A percentile compares a stretch with the other conserved stretches of the same genome.
Evolutionary conservation across 2,329 filamentous ascomycete species (phyloP).

Genomic region (Amesomyces nigricolor): DNA sequence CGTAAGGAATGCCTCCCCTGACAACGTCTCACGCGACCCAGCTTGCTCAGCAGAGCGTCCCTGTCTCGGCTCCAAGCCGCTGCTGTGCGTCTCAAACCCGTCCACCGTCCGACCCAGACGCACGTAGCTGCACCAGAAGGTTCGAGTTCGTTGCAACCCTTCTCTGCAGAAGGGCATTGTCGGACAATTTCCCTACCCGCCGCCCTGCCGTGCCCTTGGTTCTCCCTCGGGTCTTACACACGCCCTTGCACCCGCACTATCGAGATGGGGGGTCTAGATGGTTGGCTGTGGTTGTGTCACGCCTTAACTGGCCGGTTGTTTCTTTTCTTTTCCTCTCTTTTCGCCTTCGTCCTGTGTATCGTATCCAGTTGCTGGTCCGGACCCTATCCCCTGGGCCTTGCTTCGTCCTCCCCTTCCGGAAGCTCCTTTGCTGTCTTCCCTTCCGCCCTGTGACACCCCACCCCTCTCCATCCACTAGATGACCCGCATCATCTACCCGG

Average conservation of each 20-base stretch:
- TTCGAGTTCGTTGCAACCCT: constrained; percentile 5
- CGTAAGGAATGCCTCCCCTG: no score
- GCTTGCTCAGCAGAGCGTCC: neutral
- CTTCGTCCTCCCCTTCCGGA: neutral
- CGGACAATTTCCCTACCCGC: constrained; percentile 7
- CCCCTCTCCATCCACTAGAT: neutral
- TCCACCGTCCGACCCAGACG: neutral
- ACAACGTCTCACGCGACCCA: neutral
- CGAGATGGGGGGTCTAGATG: constrained; percentile 7
- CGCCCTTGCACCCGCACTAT: constrained; percentile 12
- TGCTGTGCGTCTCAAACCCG: neutral
- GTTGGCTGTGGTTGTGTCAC: neutral
- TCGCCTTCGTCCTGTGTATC: no score
- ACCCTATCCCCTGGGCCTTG: neutral
- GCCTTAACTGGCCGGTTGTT: neutral
- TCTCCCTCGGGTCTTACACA: constrained; percentile 5
- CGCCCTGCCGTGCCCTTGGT: neutral
- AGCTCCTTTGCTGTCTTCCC: neutral
- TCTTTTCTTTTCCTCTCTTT: neutral
- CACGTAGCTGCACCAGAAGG: neutral
- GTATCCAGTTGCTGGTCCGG: no score
- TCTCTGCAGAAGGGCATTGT: constrained; percentile 6
- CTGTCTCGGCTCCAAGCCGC: constrained; percentile 5
- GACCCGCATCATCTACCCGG: neutral
- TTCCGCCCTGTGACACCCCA: neutral